phyloP scores from a whole-genome alignment of 208 protist genomes.

The Leishmania tropica region DNA sequence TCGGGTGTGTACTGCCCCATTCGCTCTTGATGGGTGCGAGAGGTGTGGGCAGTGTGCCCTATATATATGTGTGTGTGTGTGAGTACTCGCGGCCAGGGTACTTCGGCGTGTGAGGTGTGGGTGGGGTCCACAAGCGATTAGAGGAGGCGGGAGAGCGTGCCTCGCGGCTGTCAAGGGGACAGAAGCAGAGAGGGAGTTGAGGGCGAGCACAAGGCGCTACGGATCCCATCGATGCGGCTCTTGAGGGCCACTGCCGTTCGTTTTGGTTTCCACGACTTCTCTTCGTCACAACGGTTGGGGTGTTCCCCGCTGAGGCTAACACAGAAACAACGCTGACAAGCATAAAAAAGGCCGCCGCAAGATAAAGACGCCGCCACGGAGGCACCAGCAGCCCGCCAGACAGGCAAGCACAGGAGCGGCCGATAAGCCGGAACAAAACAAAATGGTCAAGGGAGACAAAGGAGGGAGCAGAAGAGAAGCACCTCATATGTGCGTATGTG shows the following conservation, averaged over 20 bases:
- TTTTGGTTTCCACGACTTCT: not conserved
- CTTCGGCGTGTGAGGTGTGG: not conserved
- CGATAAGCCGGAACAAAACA: not conserved
- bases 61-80: not conserved
- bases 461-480: not conserved
- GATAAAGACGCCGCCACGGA: not conserved
- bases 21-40: too few relatives aligned
- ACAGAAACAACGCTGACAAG: not conserved
- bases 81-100: not conserved
- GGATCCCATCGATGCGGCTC: not conserved
- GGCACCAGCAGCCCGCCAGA: not conserved
- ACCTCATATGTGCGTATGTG: too few relatives aligned
- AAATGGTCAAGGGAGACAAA: not conserved
- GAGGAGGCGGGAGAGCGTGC: not conserved
- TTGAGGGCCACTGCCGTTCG: not conserved
- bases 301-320: not conserved
- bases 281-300: not conserved
- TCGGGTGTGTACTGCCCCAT: too few relatives aligned
- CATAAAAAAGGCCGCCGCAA: not conserved
- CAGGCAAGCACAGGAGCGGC: too few relatives aligned
- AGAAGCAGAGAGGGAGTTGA: not conserved
- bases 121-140: not conserved
- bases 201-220: not conserved
- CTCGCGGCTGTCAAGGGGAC: not conserved
- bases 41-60: too few relatives aligned